A percentile compares a stretch with the other conserved stretches of the same genome.
phyloP scores from a whole-genome alignment of 306 rosid genomes.

The Prunus mume region DNA sequence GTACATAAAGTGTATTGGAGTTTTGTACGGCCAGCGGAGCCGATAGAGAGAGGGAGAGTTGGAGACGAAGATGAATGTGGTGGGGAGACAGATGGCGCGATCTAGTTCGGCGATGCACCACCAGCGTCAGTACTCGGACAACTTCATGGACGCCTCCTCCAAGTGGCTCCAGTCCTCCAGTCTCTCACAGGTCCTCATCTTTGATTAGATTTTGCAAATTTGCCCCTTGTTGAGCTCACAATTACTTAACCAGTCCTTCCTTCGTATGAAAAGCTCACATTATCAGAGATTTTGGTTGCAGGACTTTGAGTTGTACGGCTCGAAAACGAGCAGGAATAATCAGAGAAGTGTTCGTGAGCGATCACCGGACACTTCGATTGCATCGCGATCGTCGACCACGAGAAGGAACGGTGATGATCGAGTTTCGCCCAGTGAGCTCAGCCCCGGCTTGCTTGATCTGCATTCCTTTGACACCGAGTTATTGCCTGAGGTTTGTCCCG shows the following conservation, averaged over 20 bases:
- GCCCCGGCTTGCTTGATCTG: conserved; percentile 72
- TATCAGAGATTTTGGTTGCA: conserved; percentile 15
- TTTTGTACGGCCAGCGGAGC: not conserved
- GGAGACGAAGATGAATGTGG: conserved; percentile 39
- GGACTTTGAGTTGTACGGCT: conserved; percentile 56
- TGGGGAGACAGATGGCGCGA: conserved; percentile 58
- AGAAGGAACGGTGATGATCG: conserved; percentile 67
- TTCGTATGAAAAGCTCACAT: not conserved
- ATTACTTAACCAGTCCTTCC: not conserved
- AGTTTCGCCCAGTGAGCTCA: conserved; percentile 42
- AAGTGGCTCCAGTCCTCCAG: conserved; percentile 56
- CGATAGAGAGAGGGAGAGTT: not conserved
- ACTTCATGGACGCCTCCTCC: conserved; percentile 48
- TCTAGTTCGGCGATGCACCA: conserved; percentile 47
- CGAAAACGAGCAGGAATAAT: conserved; percentile 19
- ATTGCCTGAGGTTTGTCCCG: conserved; percentile 55
- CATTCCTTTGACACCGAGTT: conserved; percentile 78
- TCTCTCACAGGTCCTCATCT: conserved; percentile 50
- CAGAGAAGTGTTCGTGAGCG: conserved; percentile 10
- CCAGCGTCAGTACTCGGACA: conserved; percentile 68
- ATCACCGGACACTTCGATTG: conserved; percentile 17
- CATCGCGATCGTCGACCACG: conserved; percentile 64
- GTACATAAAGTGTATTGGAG: not conserved
- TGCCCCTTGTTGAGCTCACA: not conserved
- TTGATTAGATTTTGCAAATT: not conserved